Conservation (phyloP, 768 basidiomycete species). For the Roridomyces roridus region DNA sequence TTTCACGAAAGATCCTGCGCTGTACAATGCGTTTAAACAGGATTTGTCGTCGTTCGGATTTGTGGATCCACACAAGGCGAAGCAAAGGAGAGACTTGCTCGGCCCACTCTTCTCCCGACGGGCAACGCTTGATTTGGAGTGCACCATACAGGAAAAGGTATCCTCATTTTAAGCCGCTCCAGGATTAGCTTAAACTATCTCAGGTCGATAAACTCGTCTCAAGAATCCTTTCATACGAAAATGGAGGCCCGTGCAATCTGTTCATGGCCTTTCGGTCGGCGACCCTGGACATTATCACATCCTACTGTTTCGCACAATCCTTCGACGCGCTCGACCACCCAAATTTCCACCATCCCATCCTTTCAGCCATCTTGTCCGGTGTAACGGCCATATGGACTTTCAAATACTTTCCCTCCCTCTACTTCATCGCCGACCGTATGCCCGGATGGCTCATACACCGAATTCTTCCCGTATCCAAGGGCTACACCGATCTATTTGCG, state of each 20-base stretch:
- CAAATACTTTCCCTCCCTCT: slow-evolving; percentile 38
- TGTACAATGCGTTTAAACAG: slow-evolving; percentile 45
- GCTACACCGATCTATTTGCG: slow-evolving; percentile 14
- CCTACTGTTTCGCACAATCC: slow-evolving; percentile 45
- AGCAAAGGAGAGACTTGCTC: slow-evolving; percentile 36
- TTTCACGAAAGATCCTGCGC: slow-evolving; percentile 44
- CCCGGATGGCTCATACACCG: slow-evolving; percentile 19
- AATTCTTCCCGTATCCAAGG: slow-evolving; percentile 12
- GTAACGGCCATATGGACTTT: slow-evolving; percentile 37
- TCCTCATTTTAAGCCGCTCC: neutral
- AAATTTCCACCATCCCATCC: slow-evolving; percentile 41
- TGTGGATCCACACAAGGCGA: slow-evolving; percentile 40
- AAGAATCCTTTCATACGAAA: slow-evolving; percentile 21
- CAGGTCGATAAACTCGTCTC: slow-evolving; percentile 41
- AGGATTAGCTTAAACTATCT: neutral
- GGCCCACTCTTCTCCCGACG: slow-evolving; percentile 45
- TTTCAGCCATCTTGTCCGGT: slow-evolving; percentile 37
- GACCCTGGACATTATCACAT: slow-evolving; percentile 49
- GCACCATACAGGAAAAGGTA: slow-evolving; percentile 38
- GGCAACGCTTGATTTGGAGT: slow-evolving; percentile 42
- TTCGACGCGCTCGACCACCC: slow-evolving; percentile 37
- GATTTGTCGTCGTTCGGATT: slow-evolving; percentile 42
- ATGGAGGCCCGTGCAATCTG: slow-evolving; percentile 37
- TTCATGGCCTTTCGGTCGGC: slow-evolving; percentile 48
- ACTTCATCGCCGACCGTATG: slow-evolving; percentile 9